A percentile compares a stretch with the other conserved stretches of the same genome.
These are phyloP conservation scores for Kodamaea leandrae DNA, from an alignment of 805 yeast species.

Conservation along the genomic window DNA sequence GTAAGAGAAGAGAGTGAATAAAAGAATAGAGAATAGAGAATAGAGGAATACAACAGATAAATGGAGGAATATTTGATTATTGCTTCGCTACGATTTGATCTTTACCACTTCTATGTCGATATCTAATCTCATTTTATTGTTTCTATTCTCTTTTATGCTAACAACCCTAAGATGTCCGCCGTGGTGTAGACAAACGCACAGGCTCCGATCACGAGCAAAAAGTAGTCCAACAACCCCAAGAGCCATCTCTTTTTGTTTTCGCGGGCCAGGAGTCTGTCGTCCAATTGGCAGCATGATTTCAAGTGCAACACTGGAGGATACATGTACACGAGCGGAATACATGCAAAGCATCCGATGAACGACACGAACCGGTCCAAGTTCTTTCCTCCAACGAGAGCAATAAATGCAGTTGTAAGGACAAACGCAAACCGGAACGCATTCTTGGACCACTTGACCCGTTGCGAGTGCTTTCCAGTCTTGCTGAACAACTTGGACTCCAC, in stretches of 20 bases:
- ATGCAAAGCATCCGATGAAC: constrained; percentile 80
- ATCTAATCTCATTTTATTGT: background rate
- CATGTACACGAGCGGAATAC: constrained; percentile 82
- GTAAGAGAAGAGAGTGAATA: no score
- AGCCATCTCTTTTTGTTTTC: constrained; percentile 31
- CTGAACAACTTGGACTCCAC: constrained; percentile 54
- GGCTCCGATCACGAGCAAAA: constrained; percentile 54
- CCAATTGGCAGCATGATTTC: constrained; percentile 43
- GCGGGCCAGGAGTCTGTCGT: constrained; percentile 12
- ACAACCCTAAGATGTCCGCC: constrained; percentile 44
- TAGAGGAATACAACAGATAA: no score
- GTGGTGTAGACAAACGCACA: constrained; percentile 67
- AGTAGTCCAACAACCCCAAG: constrained; percentile 45
- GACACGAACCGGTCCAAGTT: constrained; percentile 74
- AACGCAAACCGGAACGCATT: constrained; percentile 54
- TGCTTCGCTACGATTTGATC: no score
- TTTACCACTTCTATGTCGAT: background rate
- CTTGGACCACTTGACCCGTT: constrained; percentile 61
- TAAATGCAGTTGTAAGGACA: constrained; percentile 51
- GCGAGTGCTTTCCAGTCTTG: constrained; percentile 56
- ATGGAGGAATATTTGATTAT: no score
- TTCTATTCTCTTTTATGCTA: background rate
- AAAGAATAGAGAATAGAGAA: background rate
- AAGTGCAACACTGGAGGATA: constrained; percentile 79
- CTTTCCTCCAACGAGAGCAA: constrained; percentile 67